phyloP scores from a whole-genome alignment of 2,329 filamentous ascomycete species.

The Madurella fahalii region DNA sequence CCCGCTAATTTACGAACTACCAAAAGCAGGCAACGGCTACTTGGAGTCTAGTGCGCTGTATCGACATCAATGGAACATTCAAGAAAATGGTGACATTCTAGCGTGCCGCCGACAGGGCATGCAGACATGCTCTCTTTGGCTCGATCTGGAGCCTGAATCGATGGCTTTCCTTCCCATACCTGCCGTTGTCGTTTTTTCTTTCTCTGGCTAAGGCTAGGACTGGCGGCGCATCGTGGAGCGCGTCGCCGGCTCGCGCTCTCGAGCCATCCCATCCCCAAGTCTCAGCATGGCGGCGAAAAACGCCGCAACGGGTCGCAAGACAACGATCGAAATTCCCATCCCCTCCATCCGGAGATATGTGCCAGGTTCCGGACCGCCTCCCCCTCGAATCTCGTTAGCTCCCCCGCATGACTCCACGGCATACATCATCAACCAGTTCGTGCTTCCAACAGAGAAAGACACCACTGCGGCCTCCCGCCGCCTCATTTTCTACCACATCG shows the following conservation, averaged over 20 bases:
- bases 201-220: neutral
- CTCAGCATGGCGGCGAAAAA: slow-evolving; percentile 11
- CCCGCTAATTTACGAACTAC: too few species aligned
- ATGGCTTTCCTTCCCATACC: neutral
- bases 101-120: neutral
- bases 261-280: neutral
- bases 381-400: slow-evolving; percentile 45
- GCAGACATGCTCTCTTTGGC: neutral
- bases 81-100: neutral
- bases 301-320: slow-evolving; percentile 5
- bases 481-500: slow-evolving; percentile 51
- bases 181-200: neutral
- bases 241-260: slow-evolving; percentile 1
- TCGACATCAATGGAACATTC: neutral
- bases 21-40: too few species aligned
- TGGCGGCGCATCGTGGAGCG: slow-evolving; percentile 5
- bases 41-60: neutral
- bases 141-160: neutral
- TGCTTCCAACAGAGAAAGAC: slow-evolving; percentile 37
- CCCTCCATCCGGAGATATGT: slow-evolving; percentile 18
- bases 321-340: slow-evolving; percentile 22
- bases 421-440: slow-evolving; percentile 53
- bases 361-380: slow-evolving; percentile 43
- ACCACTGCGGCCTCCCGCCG: slow-evolving; percentile 32
- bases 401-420: slow-evolving; percentile 49